These are phyloP conservation scores for Suhomyces wounanorum DNA, from an alignment of 1,139 yeast genomes.

Conservation along the genomic window DNA sequence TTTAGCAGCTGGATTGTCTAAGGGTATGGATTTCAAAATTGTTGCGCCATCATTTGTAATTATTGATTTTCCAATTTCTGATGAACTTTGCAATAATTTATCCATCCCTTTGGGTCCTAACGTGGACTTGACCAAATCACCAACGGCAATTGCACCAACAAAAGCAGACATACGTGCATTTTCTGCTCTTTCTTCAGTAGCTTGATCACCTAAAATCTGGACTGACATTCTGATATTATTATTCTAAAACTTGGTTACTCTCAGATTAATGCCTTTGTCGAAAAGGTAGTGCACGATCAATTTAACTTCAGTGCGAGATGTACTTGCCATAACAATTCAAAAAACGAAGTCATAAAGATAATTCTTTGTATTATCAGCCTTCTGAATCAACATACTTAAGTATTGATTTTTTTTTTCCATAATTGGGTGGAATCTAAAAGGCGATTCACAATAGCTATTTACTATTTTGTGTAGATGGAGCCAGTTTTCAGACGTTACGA, in stretches of 20 bases:
- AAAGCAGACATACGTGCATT: slow-evolving; percentile 96
- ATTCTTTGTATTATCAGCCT: background rate
- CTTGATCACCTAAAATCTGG: slow-evolving; percentile 95
- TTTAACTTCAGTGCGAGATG: background rate
- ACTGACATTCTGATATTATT: slow-evolving; percentile 54
- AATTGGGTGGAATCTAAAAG: too few species aligned
- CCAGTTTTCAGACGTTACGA: background rate
- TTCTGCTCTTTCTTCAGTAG: slow-evolving; percentile 95
- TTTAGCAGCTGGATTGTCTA: slow-evolving; percentile 98
- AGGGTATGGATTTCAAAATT: slow-evolving; percentile 87
- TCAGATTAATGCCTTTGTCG: slow-evolving; percentile 8
- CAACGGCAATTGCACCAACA: slow-evolving; percentile 98
- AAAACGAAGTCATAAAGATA: too few species aligned
- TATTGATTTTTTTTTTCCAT: too few species aligned
- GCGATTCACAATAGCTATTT: too few species aligned
- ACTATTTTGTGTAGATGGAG: too few species aligned
- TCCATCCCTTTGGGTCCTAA: slow-evolving; percentile 99
- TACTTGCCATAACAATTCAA: too few species aligned
- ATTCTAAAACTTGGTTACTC: background rate
- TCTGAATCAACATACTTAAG: too few species aligned
- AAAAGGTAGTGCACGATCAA: slow-evolving; percentile 9
- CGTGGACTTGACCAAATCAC: slow-evolving; percentile 93
- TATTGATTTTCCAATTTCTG: slow-evolving; percentile 67
- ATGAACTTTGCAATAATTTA: slow-evolving; percentile 84
- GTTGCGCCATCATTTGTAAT: slow-evolving; percentile 99